Conservation (phyloP, 768 basidiomycete genomes). For the Solioccasus polychromus region DNA sequence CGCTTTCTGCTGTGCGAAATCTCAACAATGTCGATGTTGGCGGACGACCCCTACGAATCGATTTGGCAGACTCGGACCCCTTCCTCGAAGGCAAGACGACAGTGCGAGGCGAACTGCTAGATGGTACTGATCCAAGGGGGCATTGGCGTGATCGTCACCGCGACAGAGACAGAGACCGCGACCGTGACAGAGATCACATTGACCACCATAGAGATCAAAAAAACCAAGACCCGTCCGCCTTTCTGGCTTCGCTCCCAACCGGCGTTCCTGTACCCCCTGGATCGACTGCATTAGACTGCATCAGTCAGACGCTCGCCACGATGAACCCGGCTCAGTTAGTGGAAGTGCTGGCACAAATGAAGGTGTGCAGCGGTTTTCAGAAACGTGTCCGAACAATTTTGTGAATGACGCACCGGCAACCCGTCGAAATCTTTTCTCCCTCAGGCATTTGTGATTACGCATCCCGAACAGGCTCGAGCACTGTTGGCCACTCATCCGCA, state of each 20-base stretch:
- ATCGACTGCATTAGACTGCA: slow-evolving; percentile 70
- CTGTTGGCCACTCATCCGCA: slow-evolving; percentile 86
- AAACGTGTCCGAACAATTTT: slow-evolving; percentile 18
- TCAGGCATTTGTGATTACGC: slow-evolving; percentile 87
- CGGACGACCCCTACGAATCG: slow-evolving; percentile 90
- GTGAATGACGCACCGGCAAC: slow-evolving; percentile 18
- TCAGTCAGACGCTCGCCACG: slow-evolving; percentile 79
- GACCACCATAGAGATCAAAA: slow-evolving; percentile 34
- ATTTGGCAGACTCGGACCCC: slow-evolving; percentile 90
- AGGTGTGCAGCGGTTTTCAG: slow-evolving; percentile 54
- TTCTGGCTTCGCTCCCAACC: slow-evolving; percentile 66
- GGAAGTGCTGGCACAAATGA: slow-evolving; percentile 97
- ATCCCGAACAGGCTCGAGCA: slow-evolving; percentile 84
- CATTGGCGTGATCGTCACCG: slow-evolving; percentile 48
- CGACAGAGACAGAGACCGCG: slow-evolving; percentile 51
- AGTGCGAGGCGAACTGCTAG: slow-evolving; percentile 76
- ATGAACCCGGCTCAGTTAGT: slow-evolving; percentile 83
- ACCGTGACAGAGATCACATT: slow-evolving; percentile 41
- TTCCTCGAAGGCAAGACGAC: slow-evolving; percentile 90
- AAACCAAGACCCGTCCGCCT: slow-evolving; percentile 44
- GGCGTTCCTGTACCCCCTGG: slow-evolving; percentile 77
- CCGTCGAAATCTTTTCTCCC: slow-evolving; percentile 8
- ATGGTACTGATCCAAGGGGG: slow-evolving; percentile 47
- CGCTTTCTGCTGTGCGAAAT: slow-evolving; percentile 91
- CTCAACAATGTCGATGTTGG: slow-evolving; percentile 91